Evolutionary conservation across 169 alveolate genomes (phyloP).

Genomic region (Cryptosporidium canis): DNA sequence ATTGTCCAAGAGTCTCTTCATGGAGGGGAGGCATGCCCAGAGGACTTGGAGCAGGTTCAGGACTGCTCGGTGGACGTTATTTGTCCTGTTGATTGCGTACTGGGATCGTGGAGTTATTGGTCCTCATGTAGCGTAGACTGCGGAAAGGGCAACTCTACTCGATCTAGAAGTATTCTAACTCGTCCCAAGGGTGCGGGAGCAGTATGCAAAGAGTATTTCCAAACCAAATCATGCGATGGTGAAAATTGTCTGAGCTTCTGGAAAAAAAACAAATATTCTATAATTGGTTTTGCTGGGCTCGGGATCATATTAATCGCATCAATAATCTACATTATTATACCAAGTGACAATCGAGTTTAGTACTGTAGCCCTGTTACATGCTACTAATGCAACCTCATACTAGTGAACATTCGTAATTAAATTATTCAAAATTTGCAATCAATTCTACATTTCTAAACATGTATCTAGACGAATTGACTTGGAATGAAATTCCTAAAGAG

Average conservation of each 20-base stretch:
- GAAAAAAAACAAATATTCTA: conserved; percentile 42
- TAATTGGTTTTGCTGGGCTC: conserved; percentile 6
- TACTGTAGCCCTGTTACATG: background rate
- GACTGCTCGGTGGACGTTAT: conserved; percentile 68
- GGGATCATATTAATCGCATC: background rate
- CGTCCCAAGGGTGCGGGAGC: conserved; percentile 43
- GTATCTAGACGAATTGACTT: no score
- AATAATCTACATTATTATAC: conserved; percentile 38
- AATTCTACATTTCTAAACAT: background rate
- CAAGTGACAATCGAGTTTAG: background rate
- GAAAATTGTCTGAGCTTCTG: conserved; percentile 40
- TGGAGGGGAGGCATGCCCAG: conserved; percentile 75
- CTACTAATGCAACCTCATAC: background rate
- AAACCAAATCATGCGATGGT: conserved; percentile 41
- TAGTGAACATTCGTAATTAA: background rate
- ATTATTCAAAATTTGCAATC: background rate
- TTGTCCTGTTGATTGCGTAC: conserved; percentile 77
- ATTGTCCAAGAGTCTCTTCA: conserved; percentile 50
- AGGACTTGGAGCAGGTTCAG: conserved; percentile 36
- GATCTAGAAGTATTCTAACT: conserved; percentile 61
- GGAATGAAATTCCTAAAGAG: background rate
- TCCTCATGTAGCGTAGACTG: conserved; percentile 76
- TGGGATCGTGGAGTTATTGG: conserved; percentile 79
- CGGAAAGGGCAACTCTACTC: conserved; percentile 74
- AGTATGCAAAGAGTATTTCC: conserved; percentile 25